Conservation (phyloP, 2,329 filamentous ascomycete species). For the Talaromyces sp. region DNA sequence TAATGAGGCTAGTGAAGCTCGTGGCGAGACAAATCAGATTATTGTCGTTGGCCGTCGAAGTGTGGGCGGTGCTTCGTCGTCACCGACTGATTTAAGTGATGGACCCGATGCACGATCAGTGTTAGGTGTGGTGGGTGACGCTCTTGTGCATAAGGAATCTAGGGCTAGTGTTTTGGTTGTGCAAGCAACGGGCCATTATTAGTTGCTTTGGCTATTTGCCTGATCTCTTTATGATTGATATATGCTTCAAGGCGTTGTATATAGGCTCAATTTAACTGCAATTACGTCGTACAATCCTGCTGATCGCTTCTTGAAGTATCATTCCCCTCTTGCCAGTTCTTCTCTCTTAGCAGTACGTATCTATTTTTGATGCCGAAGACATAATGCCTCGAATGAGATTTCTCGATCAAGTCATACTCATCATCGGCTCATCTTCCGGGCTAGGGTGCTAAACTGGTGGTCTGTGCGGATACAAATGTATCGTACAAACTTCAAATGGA, state of each 20-base stretch:
- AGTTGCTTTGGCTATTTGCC: not conserved
- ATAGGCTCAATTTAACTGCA: not conserved
- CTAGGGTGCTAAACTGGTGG: too few relatives aligned
- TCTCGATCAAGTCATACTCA: too few relatives aligned
- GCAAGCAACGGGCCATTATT: constrained; percentile 45
- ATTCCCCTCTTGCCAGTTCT: too few relatives aligned
- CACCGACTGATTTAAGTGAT: constrained; percentile 11
- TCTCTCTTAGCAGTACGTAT: too few relatives aligned
- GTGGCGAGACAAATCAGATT: constrained; percentile 65
- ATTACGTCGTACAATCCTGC: too few relatives aligned
- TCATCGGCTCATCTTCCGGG: too few relatives aligned
- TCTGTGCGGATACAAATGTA: too few relatives aligned
- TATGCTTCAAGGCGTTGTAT: not conserved
- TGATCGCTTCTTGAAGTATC: too few relatives aligned
- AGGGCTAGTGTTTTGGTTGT: constrained; percentile 65
- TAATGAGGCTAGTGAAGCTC: constrained; percentile 55
- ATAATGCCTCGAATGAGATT: too few relatives aligned
- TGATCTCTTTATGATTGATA: not conserved
- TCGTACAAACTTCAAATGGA: too few relatives aligned
- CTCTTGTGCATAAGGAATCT: constrained; percentile 51
- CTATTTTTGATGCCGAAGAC: too few relatives aligned
- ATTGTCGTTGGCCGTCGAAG: constrained; percentile 58
- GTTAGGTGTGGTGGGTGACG: constrained; percentile 33
- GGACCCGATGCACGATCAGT: constrained; percentile 24
- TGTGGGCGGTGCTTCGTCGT: not conserved